phyloP scores from a whole-genome alignment of 441 rosid species.

The Erodium texanum region DNA sequence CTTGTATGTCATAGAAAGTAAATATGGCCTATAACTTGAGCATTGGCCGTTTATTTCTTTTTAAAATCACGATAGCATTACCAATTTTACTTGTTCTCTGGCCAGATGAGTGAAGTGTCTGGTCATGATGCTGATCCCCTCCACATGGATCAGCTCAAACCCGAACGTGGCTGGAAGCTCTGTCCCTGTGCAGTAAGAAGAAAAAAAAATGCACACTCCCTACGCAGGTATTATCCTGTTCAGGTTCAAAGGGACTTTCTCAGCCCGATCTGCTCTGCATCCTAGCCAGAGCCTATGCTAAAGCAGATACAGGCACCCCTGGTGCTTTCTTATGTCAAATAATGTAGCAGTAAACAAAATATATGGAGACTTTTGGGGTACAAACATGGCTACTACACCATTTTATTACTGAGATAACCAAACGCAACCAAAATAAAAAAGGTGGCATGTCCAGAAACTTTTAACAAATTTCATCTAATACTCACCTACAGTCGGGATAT shows the following conservation, averaged over 20 bases:
- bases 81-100: neutral
- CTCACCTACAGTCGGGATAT: neutral
- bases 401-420: neutral
- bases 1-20: neutral
- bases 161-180: neutral
- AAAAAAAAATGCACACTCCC: constrained; percentile 82
- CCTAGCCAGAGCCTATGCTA: constrained; percentile 27
- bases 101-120: neutral
- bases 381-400: neutral
- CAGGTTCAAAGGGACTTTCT: constrained; percentile 99
- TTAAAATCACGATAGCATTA: neutral
- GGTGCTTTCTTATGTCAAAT: constrained; percentile 74
- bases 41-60: neutral
- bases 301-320: constrained; percentile 87
- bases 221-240: constrained; percentile 99
- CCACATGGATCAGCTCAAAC: constrained; percentile 2
- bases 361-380: too few relatives aligned
- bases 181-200: constrained; percentile 25
- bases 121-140: neutral
- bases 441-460: neutral
- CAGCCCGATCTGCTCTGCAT: constrained; percentile 59
- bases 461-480: constrained; percentile 1
- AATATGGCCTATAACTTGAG: neutral
- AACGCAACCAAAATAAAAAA: neutral
- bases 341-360: neutral